Base-by-base conservation (phyloP, 495 filamentous ascomycete genomes). In the Diplogelasinospora grovesii region DNA sequence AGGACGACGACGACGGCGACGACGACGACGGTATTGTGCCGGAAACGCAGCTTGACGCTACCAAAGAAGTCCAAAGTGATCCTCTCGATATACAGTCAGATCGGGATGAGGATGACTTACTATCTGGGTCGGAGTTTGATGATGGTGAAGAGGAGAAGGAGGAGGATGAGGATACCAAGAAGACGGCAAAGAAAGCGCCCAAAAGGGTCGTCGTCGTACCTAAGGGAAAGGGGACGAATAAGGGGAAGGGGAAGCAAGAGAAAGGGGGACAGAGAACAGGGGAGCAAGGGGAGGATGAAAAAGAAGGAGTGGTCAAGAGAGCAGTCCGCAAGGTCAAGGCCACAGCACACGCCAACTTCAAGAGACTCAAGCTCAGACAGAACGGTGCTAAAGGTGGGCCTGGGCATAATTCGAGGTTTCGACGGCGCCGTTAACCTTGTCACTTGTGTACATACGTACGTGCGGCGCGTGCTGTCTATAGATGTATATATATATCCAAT, bases 291-390 rank as follows among this genome's bases (percentile, higher is more conserved):
- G 45, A 46, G 14, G 57, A 61, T 16, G 56, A 52, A 11, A 58
- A 57, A 19, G 71, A 73, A 38, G 68, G 65, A 5, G 60, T 68
- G 39, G 71, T 79, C 16, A 79, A 80, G 56, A 78, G 74, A 47
- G 63, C 63, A 11, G 65, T 59, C 16, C 74, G 77, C 45, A 94
- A 85, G 63, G 68, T 88, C 33, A 84, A 78, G 39, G 79, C 82
- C 4, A 63, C 79, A 33, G 83, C 88, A 2, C 79, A 89, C 64
- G 76, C 84, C 16, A 95, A 95, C 52, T 95, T 87, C 59, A 77
- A 83, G 44, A 74, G 78, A 29, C 59, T 95, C 47, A 94, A 93
- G 66, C 77, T 95, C 49, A 73, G 70, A 52, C 85, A 83, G 52
- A 57, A 57, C 4, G 74, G 74, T 4, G 51, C 70, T 0, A 78